Evolutionary conservation across 805 yeast genomes (phyloP), one percentile per base, ranked within the genome.

Genomic region (Candida incommunis): DNA sequence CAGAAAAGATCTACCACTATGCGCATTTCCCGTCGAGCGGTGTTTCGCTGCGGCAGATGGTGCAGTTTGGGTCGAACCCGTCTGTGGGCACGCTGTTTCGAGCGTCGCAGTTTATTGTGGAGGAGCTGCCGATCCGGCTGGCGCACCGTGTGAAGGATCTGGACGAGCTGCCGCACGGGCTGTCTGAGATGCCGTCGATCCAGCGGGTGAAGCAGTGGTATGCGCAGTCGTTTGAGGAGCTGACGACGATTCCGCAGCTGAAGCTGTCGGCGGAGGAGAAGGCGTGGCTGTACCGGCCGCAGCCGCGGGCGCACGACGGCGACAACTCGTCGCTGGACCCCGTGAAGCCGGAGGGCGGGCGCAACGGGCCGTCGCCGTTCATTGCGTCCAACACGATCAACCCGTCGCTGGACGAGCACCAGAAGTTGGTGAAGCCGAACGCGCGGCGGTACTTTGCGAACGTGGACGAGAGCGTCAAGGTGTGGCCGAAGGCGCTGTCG

Each of bases 101-200:
- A 41, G 95, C 95, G 0, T 80, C 88, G 4, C 83, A 81, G 59
- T 86, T 86, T 58, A 78, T 82, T 7, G 84, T 82, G 1, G 85
- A 84, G 56, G 96, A 87, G 61, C 70, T 87, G 27, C 95, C 95
- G 1, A 83, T 86, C 37, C 69, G 96, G 48, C 68, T 86, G 42
- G 94, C 95, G 2, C 84, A 82, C 55, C 73, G 94, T 44, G 94
- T 86, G 26, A 78, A 82, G 57, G 95, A 86, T 55, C 67, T 87
- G 48, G 94, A 86, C 37, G 72, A 74, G 22, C 72, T 92, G 24
- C 95, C 96, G 0, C 69, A 78, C 52, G 87, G 85, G 0, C 68
- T 87, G 45, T 72, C 70, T 52, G 69, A 77, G 24, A 80, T 80
- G 76, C 85, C 86, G 1, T 77, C 86, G 2, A 84, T 88, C 43